These are phyloP conservation scores for Wickerhamomyces mucosus DNA, from an alignment of 805 yeast species.

Conservation along the genomic window DNA sequence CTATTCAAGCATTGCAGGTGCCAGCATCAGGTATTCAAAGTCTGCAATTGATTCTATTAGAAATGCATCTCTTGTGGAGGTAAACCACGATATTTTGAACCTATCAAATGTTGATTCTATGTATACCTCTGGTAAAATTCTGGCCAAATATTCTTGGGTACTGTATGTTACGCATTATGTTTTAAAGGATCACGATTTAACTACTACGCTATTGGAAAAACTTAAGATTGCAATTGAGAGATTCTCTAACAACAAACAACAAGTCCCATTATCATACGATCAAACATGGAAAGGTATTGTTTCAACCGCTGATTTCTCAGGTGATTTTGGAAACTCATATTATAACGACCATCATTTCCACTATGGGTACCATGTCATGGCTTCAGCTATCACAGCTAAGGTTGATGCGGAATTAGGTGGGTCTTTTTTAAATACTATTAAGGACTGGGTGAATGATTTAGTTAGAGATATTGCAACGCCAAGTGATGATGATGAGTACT, in stretches of 20 bases:
- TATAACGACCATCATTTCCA: conserved; percentile 75
- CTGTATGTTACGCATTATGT: conserved; percentile 63
- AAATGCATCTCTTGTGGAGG: conserved; percentile 26
- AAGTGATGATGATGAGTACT: conserved; percentile 38
- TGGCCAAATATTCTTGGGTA: conserved; percentile 87
- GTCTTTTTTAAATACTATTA: conserved; percentile 41
- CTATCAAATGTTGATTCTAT: conserved; percentile 64
- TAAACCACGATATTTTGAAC: conserved; percentile 30
- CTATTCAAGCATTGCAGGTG: conserved; percentile 25
- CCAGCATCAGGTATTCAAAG: conserved; percentile 19
- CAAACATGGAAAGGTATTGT: conserved; percentile 69
- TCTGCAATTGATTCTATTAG: conserved; percentile 22
- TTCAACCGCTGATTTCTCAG: conserved; percentile 49
- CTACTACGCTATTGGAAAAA: conserved; percentile 41
- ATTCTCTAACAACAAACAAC: conserved; percentile 62
- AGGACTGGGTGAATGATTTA: conserved; percentile 45
- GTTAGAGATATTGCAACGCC: conserved; percentile 66
- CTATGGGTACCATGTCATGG: conserved; percentile 65
- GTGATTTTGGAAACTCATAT: conserved; percentile 66
- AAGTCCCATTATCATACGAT: conserved; percentile 70
- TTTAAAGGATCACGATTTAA: conserved; percentile 43
- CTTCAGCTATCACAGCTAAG: conserved; percentile 53
- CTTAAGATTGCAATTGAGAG: conserved; percentile 61
- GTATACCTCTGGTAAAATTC: conserved; percentile 81
- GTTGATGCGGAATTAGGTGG: conserved; percentile 43